Evolutionary conservation across 148 eudicot genomes (phyloP), one percentile per base, ranked within the genome.

Genomic region (Hydrangea macrophylla): DNA sequence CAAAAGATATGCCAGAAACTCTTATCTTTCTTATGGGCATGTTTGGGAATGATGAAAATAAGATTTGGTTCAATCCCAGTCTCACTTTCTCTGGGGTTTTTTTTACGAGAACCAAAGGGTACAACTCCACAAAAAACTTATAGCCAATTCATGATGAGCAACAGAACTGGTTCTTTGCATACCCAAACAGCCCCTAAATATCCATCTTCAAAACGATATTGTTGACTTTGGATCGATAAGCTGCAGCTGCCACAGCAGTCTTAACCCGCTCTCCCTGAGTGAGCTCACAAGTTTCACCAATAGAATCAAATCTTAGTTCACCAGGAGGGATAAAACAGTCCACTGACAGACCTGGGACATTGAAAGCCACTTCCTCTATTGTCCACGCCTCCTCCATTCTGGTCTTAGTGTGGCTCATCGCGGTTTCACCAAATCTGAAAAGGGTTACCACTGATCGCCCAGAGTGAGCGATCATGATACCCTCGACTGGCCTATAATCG

Each of bases 301-400:
- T 71, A 13, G 85, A 70, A 63, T 80, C 79, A 23, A 70, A 77
- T 61, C 82, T 77, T 57, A 85, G 61, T 73, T 85, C 88, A 39
- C 83, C 88, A 8, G 88, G 88, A 12, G 88, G 85, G 25, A 85
- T 85, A 55, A 85, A 85, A 73, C 88, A 85, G 69, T 85, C 88
- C 25, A 75, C 44, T 10, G 84, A 82, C 56, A 85, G 68, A 1
- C 88, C 85, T 0, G 85, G 88, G 56, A 85, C 75, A 42, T 85
- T 85, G 54, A 85, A 85, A 25, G 88, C 88, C 23, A 85, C 86
- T 73, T 85, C 88, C 70, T 85, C 88, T 4, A 84, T 84, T 0
- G 82, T 81, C 88, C 88, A 84, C 22, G 85, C 88, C 70, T 84
- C 88, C 69, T 85, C 88, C 88, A 85, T 85, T 33, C 88, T 75